These are phyloP conservation scores for Melaleuca quinquenervia DNA, from an alignment of 345 rosid species.

Conservation along the genomic window DNA sequence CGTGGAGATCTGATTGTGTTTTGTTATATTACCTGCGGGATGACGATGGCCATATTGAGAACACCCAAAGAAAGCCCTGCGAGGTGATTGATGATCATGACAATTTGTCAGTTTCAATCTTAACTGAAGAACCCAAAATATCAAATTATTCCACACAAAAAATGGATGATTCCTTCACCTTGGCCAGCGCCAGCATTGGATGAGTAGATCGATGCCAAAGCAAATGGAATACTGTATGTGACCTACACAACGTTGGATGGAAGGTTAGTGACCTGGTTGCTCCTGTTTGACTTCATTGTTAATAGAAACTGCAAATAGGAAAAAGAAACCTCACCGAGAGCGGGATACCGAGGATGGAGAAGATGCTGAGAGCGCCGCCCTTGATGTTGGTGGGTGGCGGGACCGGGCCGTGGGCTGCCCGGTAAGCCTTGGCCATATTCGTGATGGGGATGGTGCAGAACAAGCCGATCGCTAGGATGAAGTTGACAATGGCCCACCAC, in stretches of 20 bases:
- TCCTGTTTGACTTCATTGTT: neutral
- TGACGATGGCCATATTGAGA: conserved; percentile 62
- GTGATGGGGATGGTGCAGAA: conserved; percentile 40
- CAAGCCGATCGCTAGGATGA: conserved; percentile 51
- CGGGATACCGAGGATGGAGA: conserved; percentile 66
- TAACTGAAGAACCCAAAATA: neutral
- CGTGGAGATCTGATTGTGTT: neutral
- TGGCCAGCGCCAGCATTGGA: conserved; percentile 61
- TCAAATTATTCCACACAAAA: neutral
- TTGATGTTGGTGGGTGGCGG: conserved; percentile 39
- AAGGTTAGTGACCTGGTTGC: neutral
- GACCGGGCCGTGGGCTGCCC: conserved; percentile 8
- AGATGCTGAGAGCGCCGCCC: conserved; percentile 50
- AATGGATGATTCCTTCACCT: conserved; percentile 25
- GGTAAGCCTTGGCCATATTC: conserved; percentile 45
- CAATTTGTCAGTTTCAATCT: neutral
- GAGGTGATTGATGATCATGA: neutral
- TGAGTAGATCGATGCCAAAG: conserved; percentile 82
- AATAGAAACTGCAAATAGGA: neutral
- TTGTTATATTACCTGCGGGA: conserved; percentile 53
- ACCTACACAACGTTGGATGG: conserved; percentile 29
- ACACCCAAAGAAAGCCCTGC: conserved; percentile 82
- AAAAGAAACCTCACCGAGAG: conserved; percentile 37
- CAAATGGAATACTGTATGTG: conserved; percentile 76
- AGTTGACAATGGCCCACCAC: conserved; percentile 21